Base-by-base conservation (phyloP, 257 asterid species). In the Salvia splendens region DNA sequence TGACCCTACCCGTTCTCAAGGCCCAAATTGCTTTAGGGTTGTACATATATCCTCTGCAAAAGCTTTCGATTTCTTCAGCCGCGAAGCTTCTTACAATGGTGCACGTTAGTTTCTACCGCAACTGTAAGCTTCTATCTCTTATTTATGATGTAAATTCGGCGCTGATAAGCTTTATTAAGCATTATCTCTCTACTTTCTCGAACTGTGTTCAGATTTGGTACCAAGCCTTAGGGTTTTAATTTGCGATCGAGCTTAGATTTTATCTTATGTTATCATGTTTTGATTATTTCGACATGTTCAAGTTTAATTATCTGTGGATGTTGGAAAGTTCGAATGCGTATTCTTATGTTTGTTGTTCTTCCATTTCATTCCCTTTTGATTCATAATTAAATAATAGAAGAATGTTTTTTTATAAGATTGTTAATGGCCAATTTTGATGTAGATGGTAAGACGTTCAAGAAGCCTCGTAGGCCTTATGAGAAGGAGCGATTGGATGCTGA, bases 401-500 rank as follows among this genome's bases (percentile, higher is more conserved):
- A 3, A 36, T 33, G 38, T 5, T 41, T 24, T 5, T 41, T 24
- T 24, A 20, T 41, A 58, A 28, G 8, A 9, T 47, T 58, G 45
- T 52, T 53, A 12, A 40, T 55, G 64, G 55, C 57, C 45, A 30
- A 43, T 15, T 49, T 41, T 8, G 36, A 58, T 46, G 20, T 48
- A 81, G 90, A 81, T 80, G 90, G 88, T 46, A 86, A 86, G 73
- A 86, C 93, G 6, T 86, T 86, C 77, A 86, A 86, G 80, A 86
- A 86, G 83, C 88, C 93, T 40, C 82, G 85, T 0, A 77, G 88
- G 1, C 94, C 94, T 0, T 86, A 81, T 24, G 89, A 86, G 62
- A 86, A 86, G 87, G 92, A 86, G 81, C 81, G 88, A 3, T 69
- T 86, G 73, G 94, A 86, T 66, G 85, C 94, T 32, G 88, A 84